Evolutionary conservation across 371 early-diverging fungal species (phyloP).

Genomic region (Lichtheimia hyalospora): DNA sequence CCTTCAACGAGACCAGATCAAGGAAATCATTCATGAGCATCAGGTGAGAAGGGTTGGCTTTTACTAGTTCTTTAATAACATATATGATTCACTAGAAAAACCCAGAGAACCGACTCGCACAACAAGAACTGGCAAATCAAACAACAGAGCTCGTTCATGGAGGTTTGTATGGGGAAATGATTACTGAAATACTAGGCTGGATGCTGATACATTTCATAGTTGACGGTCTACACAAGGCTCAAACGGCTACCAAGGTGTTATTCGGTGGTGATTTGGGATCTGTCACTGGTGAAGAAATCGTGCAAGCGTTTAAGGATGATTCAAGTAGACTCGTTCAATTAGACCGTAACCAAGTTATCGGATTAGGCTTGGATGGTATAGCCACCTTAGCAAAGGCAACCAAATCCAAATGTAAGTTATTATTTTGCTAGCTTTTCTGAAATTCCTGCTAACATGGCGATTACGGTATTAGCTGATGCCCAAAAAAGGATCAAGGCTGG

Average conservation of each 20-base stretch:
- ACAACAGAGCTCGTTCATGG: slow-evolving; percentile 92
- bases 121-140: slow-evolving; percentile 77
- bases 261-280: slow-evolving; percentile 58
- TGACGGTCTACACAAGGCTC: slow-evolving; percentile 60
- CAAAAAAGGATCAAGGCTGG: slow-evolving; percentile 71
- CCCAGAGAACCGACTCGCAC: slow-evolving; percentile 74
- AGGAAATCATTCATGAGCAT: slow-evolving; percentile 64
- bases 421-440: too few species aligned
- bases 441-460: too few species aligned
- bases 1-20: slow-evolving; percentile 58
- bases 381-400: slow-evolving; percentile 63
- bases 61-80: too few species aligned
- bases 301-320: slow-evolving; percentile 73
- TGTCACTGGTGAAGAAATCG: slow-evolving; percentile 58
- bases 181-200: background rate
- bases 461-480: slow-evolving; percentile 58
- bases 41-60: slow-evolving; percentile 25
- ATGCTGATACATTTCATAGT: slow-evolving; percentile 25
- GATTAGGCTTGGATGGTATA: slow-evolving; percentile 54
- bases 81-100: slow-evolving; percentile 21
- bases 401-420: slow-evolving; percentile 65
- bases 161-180: slow-evolving; percentile 34
- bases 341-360: slow-evolving; percentile 32
- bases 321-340: slow-evolving; percentile 42
- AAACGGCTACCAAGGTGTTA: slow-evolving; percentile 69